These are phyloP conservation scores for Rhododendron williamsianum DNA, from an alignment of 148 eudicot species.

Conservation along the genomic window DNA sequence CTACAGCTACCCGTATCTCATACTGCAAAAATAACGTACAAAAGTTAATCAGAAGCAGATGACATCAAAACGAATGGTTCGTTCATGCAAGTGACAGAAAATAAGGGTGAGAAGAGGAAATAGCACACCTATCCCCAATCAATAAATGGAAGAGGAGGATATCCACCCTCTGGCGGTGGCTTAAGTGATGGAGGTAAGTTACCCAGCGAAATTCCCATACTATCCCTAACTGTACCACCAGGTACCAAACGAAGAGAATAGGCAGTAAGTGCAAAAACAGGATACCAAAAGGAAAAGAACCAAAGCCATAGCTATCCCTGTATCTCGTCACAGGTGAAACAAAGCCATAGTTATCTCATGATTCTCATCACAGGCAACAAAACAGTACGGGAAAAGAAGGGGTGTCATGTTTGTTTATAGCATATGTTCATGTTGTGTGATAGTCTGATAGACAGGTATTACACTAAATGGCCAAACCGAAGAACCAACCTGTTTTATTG, in stretches of 20 bases:
- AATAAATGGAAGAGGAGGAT: slow-evolving; percentile 65
- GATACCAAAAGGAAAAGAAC: not conserved
- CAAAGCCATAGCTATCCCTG: not conserved
- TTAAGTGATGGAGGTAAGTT: slow-evolving; percentile 81
- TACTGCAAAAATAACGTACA: not conserved
- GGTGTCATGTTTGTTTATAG: not conserved
- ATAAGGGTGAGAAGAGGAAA: not conserved
- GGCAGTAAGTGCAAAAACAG: not conserved
- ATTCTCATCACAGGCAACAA: not conserved
- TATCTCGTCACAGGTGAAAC: too few relatives aligned
- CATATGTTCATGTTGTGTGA: not conserved
- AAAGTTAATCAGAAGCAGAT: not conserved
- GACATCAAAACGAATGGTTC: not conserved
- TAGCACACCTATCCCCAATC: slow-evolving; percentile 74
- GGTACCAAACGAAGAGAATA: slow-evolving; percentile 12
- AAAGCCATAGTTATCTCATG: not conserved
- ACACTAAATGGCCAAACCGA: not conserved
- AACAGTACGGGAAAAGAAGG: not conserved
- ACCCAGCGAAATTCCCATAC: slow-evolving; percentile 55
- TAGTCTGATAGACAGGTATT: not conserved
- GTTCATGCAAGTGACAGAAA: not conserved
- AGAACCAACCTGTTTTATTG: not conserved
- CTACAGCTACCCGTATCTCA: not conserved
- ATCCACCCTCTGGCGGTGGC: slow-evolving; percentile 91
- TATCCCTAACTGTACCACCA: slow-evolving; percentile 48